Evolutionary conservation across 108 stramenopile genomes (phyloP).

Genomic region (Bacterosira constricta): DNA sequence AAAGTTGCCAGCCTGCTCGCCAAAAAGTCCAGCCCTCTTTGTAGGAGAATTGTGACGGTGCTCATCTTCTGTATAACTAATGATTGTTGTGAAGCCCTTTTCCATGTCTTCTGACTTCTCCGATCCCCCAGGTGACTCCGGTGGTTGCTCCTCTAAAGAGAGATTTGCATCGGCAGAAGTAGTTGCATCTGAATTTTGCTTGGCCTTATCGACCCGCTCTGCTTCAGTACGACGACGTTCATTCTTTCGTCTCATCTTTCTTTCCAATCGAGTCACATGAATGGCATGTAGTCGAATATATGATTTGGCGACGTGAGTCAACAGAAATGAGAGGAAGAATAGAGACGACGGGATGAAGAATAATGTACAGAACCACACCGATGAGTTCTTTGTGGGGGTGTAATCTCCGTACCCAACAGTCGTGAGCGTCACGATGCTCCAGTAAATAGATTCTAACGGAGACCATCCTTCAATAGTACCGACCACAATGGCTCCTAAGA

Average conservation of each 20-base stretch:
- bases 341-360: slow-evolving; percentile 83
- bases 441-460: slow-evolving; percentile 78
- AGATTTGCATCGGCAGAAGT: background rate
- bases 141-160: background rate
- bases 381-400: slow-evolving; percentile 60
- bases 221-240: slow-evolving; percentile 54
- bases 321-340: slow-evolving; percentile 79
- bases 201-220: slow-evolving; percentile 43
- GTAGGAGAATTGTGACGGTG: background rate
- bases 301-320: slow-evolving; percentile 77
- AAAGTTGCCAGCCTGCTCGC: slow-evolving; percentile 28
- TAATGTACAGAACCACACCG: slow-evolving; percentile 78
- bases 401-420: slow-evolving; percentile 85
- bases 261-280: slow-evolving; percentile 75
- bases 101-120: slow-evolving; percentile 28
- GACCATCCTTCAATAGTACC: slow-evolving; percentile 85
- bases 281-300: slow-evolving; percentile 79
- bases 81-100: slow-evolving; percentile 37
- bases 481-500: slow-evolving; percentile 73
- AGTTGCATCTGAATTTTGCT: slow-evolving; percentile 14
- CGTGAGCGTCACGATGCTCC: slow-evolving; percentile 80
- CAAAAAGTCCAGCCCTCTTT: slow-evolving; percentile 33
- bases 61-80: slow-evolving; percentile 48
- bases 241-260: slow-evolving; percentile 58
- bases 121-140: slow-evolving; percentile 6